Base-by-base conservation (phyloP, 2,329 filamentous ascomycete species). In the Aspergillus fischeri region DNA sequence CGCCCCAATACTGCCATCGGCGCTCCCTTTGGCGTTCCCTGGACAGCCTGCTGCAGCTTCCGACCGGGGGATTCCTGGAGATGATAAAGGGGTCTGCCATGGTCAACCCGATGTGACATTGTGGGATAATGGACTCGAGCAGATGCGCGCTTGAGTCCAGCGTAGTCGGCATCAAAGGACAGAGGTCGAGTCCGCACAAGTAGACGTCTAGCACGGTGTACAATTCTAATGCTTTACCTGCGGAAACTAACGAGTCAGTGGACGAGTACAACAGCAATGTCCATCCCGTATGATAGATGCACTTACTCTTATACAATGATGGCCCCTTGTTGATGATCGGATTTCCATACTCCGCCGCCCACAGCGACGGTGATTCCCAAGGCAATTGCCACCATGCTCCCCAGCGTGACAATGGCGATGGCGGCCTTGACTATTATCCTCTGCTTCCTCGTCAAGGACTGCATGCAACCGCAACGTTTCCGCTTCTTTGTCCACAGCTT, bases 301-400 rank as follows among this genome's bases (percentile, higher is more conserved):
- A 7, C 47, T 58, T 52, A 47, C 38, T 28, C 55, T 52, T 44
- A 64, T 32, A 57, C 57, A 54, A 3, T 0, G 32, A 75, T 65
- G 0, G 63, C 50, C 25, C 65, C 64, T 24, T 70, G 66, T 35
- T 68, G 62, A 20, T 73, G 64, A 57, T 70, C 67, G 9, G 63
- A 70, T 57, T 70, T 76, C 72, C 76, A 79, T 3, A 77, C 73
- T 5, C 75, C 72, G n/a, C 75, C 76, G 29, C 75, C 74, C 1
- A 78, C 75, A 1, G 74, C 75, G 24, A 70, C 70, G 1, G 75
- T 76, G 56, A 79, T 77, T 3, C 77, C 76, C 57, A 80, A 60
- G 9, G 76, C 77, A 57, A 80, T 73, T 5, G 73, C 77, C 20
- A 79, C 72, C 70, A 77, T 77, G 17, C 67, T 69, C 4, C 77